phyloP scores from a whole-genome alignment of 257 asterid genomes.

The Anisodus tanguticus region DNA sequence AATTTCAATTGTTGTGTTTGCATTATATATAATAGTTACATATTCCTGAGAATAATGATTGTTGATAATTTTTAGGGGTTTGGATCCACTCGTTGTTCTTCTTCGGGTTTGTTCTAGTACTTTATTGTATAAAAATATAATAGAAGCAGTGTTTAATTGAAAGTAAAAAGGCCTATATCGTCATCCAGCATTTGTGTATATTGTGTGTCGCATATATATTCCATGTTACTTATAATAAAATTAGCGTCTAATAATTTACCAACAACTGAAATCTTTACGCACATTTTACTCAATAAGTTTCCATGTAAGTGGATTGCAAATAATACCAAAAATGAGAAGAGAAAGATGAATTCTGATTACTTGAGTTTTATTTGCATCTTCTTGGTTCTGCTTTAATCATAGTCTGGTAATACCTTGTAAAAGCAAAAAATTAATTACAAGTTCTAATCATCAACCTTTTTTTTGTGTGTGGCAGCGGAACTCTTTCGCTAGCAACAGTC shows the following conservation, averaged over 20 bases:
- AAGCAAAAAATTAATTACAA: not conserved
- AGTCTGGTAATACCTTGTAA: not conserved
- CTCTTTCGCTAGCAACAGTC: constrained; percentile 57
- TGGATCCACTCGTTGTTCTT: too few species aligned
- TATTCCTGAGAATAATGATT: too few species aligned
- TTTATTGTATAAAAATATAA: too few species aligned
- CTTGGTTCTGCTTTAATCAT: not conserved
- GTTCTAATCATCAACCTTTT: not conserved
- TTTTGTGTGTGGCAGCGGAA: constrained; percentile 45
- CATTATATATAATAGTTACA: too few species aligned
- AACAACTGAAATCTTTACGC: not conserved
- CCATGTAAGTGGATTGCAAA: too few species aligned
- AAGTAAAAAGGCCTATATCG: too few species aligned
- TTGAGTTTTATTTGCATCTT: not conserved
- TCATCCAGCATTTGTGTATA: not conserved
- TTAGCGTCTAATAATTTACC: not conserved
- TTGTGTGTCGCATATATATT: not conserved
- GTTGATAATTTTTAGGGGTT: too few species aligned
- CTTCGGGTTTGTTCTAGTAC: not conserved
- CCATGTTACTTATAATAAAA: not conserved
- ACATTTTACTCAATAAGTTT: too few species aligned
- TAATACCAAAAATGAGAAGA: not conserved
- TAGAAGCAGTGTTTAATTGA: too few species aligned
- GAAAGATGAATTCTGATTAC: not conserved
- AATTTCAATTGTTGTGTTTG: too few species aligned